These are phyloP conservation scores for Multifurca ochricompacta DNA, from an alignment of 768 basidiomycete genomes.

Conservation along the genomic window DNA sequence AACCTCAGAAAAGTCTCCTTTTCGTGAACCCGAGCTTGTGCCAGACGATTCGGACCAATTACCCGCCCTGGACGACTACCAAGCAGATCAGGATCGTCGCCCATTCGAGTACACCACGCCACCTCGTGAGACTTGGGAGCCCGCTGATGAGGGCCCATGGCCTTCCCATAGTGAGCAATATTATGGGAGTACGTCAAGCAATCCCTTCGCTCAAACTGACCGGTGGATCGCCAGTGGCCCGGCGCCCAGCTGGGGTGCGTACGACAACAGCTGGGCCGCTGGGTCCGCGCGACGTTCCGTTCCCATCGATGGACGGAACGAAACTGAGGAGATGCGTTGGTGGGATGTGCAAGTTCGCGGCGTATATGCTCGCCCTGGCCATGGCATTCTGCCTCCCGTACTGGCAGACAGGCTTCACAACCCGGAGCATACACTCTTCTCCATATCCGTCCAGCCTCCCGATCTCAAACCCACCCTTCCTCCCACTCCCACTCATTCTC, in stretches of 20 bases:
- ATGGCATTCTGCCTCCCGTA: slow-evolving; percentile 60
- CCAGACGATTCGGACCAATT: slow-evolving; percentile 17
- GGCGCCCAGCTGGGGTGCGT: slow-evolving; percentile 4
- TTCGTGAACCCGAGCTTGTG: slow-evolving; percentile 28
- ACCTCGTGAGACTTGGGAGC: slow-evolving; percentile 8
- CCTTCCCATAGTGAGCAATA: not conserved
- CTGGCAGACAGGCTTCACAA: slow-evolving; percentile 64
- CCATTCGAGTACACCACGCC: slow-evolving; percentile 16
- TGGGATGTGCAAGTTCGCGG: slow-evolving; percentile 50
- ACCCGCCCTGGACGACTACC: slow-evolving; percentile 7
- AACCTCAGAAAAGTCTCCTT: slow-evolving; percentile 25
- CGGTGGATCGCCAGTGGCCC: slow-evolving; percentile 15
- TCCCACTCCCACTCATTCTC: slow-evolving; percentile 24
- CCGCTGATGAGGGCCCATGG: slow-evolving; percentile 5
- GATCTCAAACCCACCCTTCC: slow-evolving; percentile 25
- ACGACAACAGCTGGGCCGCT: slow-evolving; percentile 11
- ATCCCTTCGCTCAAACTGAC: slow-evolving; percentile 5
- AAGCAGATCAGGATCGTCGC: slow-evolving; percentile 2
- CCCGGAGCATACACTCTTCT: slow-evolving; percentile 63
- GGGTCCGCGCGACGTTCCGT: slow-evolving; percentile 26
- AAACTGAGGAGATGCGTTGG: slow-evolving; percentile 59
- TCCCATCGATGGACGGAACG: slow-evolving; percentile 52
- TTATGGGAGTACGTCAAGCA: slow-evolving; percentile 7
- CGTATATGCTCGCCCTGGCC: slow-evolving; percentile 49
- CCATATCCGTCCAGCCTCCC: slow-evolving; percentile 39